Conservation (phyloP, 2,329 filamentous ascomycete species). For the Fonsecaea pedrosoi region DNA sequence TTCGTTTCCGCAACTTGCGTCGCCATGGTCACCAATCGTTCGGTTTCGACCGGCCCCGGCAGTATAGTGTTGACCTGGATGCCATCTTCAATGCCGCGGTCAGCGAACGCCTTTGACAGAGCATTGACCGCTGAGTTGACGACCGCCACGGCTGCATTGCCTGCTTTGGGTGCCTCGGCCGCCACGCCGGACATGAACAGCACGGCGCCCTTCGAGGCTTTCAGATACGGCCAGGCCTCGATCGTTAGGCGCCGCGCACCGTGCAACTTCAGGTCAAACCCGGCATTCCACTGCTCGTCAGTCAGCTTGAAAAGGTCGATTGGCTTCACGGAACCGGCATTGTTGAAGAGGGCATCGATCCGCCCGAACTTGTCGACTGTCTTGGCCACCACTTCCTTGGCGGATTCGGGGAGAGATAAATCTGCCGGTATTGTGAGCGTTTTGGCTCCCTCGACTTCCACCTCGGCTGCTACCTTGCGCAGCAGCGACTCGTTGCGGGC, state of each 20-base stretch:
- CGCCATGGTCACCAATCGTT: background rate
- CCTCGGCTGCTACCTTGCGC: background rate
- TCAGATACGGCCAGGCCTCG: background rate
- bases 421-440: background rate
- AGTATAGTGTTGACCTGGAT: background rate
- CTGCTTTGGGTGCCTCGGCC: background rate
- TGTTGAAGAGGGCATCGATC: background rate
- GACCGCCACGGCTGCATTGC: background rate
- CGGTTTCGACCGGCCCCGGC: background rate
- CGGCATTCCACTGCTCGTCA: background rate
- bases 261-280: background rate
- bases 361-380: background rate
- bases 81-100: background rate
- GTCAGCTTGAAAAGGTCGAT: background rate
- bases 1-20: background rate
- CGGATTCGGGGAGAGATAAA: background rate
- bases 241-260: background rate
- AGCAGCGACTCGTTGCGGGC: constrained; percentile 2
- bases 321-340: background rate
- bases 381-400: background rate
- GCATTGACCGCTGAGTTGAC: background rate
- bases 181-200: background rate
- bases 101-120: background rate
- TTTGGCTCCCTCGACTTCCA: background rate
- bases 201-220: background rate